These are phyloP conservation scores for Pezicula carpinea DNA, from an alignment of 2,329 filamentous ascomycete species.

Conservation along the genomic window DNA sequence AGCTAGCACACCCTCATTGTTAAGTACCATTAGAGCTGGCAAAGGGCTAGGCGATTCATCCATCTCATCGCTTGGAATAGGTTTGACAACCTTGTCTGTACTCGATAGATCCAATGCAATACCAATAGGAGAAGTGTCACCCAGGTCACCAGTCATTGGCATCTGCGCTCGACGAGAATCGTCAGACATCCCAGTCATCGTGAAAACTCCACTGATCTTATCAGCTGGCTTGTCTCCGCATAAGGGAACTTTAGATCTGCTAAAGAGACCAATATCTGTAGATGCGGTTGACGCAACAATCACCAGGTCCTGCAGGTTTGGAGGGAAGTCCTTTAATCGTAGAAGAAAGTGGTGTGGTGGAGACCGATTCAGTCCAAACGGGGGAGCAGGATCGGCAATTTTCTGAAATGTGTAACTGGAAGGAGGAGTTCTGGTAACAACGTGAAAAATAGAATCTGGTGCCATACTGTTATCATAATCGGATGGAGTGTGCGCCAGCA, in stretches of 20 bases:
- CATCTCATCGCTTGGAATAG: slow-evolving; percentile 74
- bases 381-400: slow-evolving; percentile 67
- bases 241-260: slow-evolving; percentile 65
- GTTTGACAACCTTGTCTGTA: slow-evolving; percentile 71
- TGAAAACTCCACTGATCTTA: slow-evolving; percentile 63
- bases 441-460: slow-evolving; percentile 68
- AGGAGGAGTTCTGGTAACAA: slow-evolving; percentile 63
- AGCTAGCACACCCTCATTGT: slow-evolving; percentile 79
- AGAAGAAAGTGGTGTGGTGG: slow-evolving; percentile 74
- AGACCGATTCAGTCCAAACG: slow-evolving; percentile 60
- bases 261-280: slow-evolving; percentile 74
- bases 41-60: slow-evolving; percentile 75
- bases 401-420: slow-evolving; percentile 67
- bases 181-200: slow-evolving; percentile 65
- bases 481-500: slow-evolving; percentile 71
- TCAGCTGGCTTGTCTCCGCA: slow-evolving; percentile 55
- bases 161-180: slow-evolving; percentile 73
- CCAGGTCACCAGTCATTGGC: slow-evolving; percentile 62
- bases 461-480: slow-evolving; percentile 47
- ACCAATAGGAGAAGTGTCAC: slow-evolving; percentile 76
- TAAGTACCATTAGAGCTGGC: slow-evolving; percentile 79
- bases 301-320: slow-evolving; percentile 74
- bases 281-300: slow-evolving; percentile 78
- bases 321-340: slow-evolving; percentile 75
- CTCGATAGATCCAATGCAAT: slow-evolving; percentile 79